Evolutionary conservation across 352 stramenopile genomes (phyloP).

Genomic region (Phytophthora nicotianae): DNA sequence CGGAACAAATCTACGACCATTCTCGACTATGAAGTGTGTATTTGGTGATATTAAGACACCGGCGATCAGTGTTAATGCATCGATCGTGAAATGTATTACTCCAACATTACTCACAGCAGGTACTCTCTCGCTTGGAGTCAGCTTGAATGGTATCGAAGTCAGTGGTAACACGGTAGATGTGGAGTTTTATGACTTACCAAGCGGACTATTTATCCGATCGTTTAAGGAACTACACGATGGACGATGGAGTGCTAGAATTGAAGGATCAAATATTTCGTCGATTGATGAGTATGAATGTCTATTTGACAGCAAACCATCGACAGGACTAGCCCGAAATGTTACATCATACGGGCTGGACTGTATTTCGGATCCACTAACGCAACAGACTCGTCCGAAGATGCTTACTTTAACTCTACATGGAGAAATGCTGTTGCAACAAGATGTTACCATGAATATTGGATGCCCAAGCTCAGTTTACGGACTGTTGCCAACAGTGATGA

Average conservation of each 20-base stretch:
- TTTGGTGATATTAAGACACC: slow-evolving; percentile 36
- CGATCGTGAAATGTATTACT: slow-evolving; percentile 38
- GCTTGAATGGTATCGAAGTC: slow-evolving; percentile 48
- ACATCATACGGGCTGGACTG: slow-evolving; percentile 26
- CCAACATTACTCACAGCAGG: slow-evolving; percentile 12
- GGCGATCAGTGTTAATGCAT: slow-evolving; percentile 36
- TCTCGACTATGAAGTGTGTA: slow-evolving; percentile 35
- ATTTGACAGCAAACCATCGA: slow-evolving; percentile 23
- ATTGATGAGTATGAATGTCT: slow-evolving; percentile 33
- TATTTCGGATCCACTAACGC: slow-evolving; percentile 1
- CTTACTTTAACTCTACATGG: slow-evolving; percentile 23
- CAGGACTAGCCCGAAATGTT: slow-evolving; percentile 20
- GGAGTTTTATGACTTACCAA: slow-evolving; percentile 19
- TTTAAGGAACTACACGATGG: slow-evolving; percentile 9
- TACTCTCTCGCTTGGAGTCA: slow-evolving; percentile 29
- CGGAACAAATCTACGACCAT: slow-evolving; percentile 49
- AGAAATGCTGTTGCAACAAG: slow-evolving; percentile 20
- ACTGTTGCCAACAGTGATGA: slow-evolving; percentile 14
- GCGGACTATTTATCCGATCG: slow-evolving; percentile 14
- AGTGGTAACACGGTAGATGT: slow-evolving; percentile 35
- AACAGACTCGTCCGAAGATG: slow-evolving; percentile 5
- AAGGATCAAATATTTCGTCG: slow-evolving; percentile 16
- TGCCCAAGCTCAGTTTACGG: slow-evolving; percentile 31
- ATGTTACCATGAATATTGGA: slow-evolving; percentile 8
- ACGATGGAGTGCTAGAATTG: slow-evolving; percentile 17